phyloP scores from a whole-genome alignment of 108 stramenopile genomes.

The Asterionellopsis glacialis region DNA sequence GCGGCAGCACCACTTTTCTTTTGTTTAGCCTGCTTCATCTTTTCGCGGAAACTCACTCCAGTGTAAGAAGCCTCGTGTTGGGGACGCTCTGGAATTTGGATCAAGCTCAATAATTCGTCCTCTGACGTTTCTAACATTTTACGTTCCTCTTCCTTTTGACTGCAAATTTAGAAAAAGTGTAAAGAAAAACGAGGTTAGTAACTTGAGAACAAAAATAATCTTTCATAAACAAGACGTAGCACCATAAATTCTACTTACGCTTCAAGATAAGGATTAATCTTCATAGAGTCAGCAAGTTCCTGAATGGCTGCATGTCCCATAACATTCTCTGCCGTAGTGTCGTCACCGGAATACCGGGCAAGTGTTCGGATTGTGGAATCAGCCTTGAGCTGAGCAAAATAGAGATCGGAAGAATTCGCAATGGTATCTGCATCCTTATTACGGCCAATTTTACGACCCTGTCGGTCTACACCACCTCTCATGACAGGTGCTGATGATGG shows the following conservation, averaged over 20 bases:
- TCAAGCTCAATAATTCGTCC: constrained; percentile 31
- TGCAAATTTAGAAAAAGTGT: neutral
- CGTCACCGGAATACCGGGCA: constrained; percentile 56
- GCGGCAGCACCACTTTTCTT: constrained; percentile 9
- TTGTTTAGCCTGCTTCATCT: constrained; percentile 34
- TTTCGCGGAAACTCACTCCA: constrained; percentile 62
- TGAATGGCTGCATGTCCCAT: constrained; percentile 55
- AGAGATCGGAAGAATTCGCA: constrained; percentile 76
- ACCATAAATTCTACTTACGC: constrained; percentile 21
- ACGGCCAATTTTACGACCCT: constrained; percentile 38
- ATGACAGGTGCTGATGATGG: constrained; percentile 4
- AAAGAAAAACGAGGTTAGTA: neutral
- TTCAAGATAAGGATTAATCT: constrained; percentile 66
- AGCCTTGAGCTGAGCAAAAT: constrained; percentile 83
- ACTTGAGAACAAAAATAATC: neutral
- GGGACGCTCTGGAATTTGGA: constrained; percentile 6
- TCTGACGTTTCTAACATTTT: constrained; percentile 28
- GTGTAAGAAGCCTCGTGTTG: constrained; percentile 10
- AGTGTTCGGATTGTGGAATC: constrained; percentile 68
- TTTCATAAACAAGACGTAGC: neutral
- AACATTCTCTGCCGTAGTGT: constrained; percentile 52
- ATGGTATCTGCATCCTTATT: constrained; percentile 70
- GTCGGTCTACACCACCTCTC: constrained; percentile 14
- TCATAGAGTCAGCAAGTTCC: constrained; percentile 34
- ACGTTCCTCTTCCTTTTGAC: constrained; percentile 20